Conservation (phyloP, 202 grass and related monocot genomes). For the Carex arenaria region DNA sequence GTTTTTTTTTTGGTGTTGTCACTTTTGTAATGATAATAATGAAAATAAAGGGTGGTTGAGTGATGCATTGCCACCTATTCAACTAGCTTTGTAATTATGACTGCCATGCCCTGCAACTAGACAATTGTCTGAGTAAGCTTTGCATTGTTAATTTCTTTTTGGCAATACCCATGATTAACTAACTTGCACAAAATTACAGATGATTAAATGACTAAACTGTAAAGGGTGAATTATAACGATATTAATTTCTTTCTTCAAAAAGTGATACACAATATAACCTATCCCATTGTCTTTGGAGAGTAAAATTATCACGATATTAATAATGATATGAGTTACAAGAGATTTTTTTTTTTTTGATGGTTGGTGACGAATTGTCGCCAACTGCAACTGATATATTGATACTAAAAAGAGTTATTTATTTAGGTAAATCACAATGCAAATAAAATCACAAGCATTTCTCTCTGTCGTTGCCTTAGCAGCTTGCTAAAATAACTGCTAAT, state of each 20-base stretch:
- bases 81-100: not conserved
- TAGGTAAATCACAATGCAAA: too few species aligned
- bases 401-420: too few species aligned
- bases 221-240: not conserved
- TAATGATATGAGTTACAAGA: too few species aligned
- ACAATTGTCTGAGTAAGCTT: not conserved
- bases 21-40: not conserved
- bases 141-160: not conserved
- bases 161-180: not conserved
- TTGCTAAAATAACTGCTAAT: too few species aligned
- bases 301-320: not conserved
- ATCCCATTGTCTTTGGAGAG: too few species aligned
- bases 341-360: too few species aligned
- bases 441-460: too few species aligned
- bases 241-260: not conserved
- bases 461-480: too few species aligned
- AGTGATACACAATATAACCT: too few species aligned
- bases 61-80: not conserved
- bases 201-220: not conserved
- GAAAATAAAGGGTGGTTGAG: not conserved
- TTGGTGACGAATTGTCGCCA: too few species aligned
- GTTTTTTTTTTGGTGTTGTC: not conserved
- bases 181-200: too few species aligned
- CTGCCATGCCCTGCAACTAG: not conserved
- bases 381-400: too few species aligned